Base-by-base conservation (phyloP, 768 basidiomycete species). In the Xerocomus potaroensis region DNA sequence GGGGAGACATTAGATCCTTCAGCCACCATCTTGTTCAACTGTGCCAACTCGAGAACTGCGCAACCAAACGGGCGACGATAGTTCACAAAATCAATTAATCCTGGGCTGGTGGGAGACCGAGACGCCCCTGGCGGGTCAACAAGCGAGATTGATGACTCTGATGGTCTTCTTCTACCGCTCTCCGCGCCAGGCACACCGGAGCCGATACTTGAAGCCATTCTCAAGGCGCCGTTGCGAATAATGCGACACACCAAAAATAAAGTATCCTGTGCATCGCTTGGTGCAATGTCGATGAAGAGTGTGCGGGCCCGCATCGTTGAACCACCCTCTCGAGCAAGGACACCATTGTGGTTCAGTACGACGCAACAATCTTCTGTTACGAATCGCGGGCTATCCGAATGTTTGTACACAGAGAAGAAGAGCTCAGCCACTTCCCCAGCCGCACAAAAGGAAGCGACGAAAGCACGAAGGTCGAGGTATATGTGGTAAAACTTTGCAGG, bases 11-110 rank as follows among this genome's bases (percentile, higher is more conserved):
- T 84, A 12, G 70, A 57, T 41, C 79, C 76, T 29, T 91, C 89
- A 0, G 72, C 68, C 2, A 78, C 70, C 72, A 89, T 80, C 59
- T 79, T 81, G 54, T 69, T 75, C 44, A 93, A 67, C 57, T 90
- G 87, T 0, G 81, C 80, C 31, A 98, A 68, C 58, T 96, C 91
- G 44, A 97, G 69, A 9, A 96, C 85, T 3, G 95, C 95, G 61
- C 92, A 96, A n/a, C 93, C 95, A 61, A 98, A 92, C 0, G 95
- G 95, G 41, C 95, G 73, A 30, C 95, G 79, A 58, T 86, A 87
- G 45, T 78, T 77, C 21, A 66, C 52, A n/a, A 57, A 47, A 9
- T 79, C 79, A 21, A 38, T 51, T 41, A 33, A 60, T 48, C 51
- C 62, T 56, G 37, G 59, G 42, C 59, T 51, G 43, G 49, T 22